Evolutionary conservation across 202 grass and related monocot species (phyloP), one percentile per base, ranked within the genome.

Genomic region (Saccharum hybrid): DNA sequence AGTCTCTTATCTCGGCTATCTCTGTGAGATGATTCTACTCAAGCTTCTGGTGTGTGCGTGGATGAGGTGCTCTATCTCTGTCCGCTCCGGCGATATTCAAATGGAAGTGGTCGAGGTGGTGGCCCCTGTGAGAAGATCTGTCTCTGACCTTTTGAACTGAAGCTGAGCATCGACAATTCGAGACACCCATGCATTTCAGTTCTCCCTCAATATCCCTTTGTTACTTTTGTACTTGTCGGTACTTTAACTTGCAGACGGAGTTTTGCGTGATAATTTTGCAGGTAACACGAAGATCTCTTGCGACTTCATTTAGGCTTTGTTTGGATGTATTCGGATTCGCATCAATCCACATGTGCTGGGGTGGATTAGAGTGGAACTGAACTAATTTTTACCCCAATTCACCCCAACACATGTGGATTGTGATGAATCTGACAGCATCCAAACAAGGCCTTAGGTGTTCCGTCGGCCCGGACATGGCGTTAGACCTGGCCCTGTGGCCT

Each of bases 91-190:
- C 12, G 39, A 63, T 69, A 23, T 63, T 51, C 63, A 74, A 76
- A 74, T 38, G 26, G 22, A 84, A 88, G 39, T 42, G 19, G 34
- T 74, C 37, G 76, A 72, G 56, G 57, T 85, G 41, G 67, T 85
- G 75, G 83, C 11, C 76, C 76, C 42, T 30, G 69, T 41, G 77
- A 67, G 84, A 86, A 86, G 76, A 86, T 74, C 68, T 85, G 67
- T 85, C 76, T 56, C 49, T 62, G 83, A 40, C 57, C 59, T 80
- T 72, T 43, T 45, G 33, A 84, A 72, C 74, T 28, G 75, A 14
- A 56, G 76, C 6, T 52, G 43, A 42, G 76, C 68, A 65, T 74
- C 15, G 19, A 68, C 23, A 42, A 80, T 74, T 36, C 36, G 61
- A 52, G 60, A 66, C 61, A 54, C 10, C 41, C 69, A 63, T 72